Conservation (phyloP, 106 monocot species). For the Platanthera guangdongensis region DNA sequence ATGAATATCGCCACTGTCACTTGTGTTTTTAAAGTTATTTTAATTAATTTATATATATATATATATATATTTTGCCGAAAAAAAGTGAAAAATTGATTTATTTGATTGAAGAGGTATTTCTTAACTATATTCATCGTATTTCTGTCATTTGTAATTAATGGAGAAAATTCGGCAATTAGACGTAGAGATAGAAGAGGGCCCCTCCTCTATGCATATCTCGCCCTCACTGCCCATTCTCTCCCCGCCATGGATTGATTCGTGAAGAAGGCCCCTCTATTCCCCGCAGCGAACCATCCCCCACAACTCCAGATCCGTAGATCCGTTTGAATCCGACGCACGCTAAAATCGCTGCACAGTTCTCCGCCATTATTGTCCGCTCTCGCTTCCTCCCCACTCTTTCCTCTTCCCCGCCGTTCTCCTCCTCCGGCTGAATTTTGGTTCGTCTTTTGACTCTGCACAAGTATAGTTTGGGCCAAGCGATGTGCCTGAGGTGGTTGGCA, state of each 20-base stretch:
- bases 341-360: background rate
- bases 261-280: background rate
- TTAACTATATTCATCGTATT: background rate
- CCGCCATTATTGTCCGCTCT: background rate
- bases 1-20: too few relatives aligned
- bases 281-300: background rate
- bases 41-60: too few relatives aligned
- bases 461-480: background rate
- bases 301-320: background rate
- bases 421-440: background rate
- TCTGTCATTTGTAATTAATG: background rate
- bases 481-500: background rate
- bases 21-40: too few relatives aligned
- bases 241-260: constrained; percentile 18
- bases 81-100: too few relatives aligned
- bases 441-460: background rate
- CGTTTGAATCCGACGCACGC: constrained; percentile 6
- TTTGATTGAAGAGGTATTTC: too few relatives aligned
- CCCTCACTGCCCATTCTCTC: background rate
- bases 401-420: background rate
- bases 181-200: constrained; percentile 2
- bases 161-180: constrained; percentile 7
- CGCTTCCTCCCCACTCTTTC: background rate
- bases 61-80: too few relatives aligned
- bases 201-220: constrained; percentile 9